Evolutionary conservation across 345 rosid genomes (phyloP).

Genomic region (Pistacia integerrima): DNA sequence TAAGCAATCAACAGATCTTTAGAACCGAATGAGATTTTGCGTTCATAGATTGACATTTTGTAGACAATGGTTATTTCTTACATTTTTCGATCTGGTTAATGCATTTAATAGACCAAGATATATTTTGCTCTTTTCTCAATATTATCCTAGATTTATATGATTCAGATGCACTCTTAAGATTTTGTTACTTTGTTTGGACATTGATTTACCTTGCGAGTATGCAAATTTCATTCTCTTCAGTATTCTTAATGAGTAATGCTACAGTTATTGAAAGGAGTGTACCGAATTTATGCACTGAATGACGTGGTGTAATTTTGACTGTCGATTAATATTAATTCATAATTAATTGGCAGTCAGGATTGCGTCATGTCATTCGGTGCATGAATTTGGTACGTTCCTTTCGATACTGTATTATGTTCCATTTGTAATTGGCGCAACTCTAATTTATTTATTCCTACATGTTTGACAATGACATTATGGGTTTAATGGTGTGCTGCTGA

Average conservation of each 20-base stretch:
- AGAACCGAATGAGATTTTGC: constrained; percentile 12
- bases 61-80: constrained; percentile 1
- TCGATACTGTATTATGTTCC: no score
- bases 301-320: no score
- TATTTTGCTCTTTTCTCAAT: neutral
- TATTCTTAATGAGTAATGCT: no score
- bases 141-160: constrained; percentile 5
- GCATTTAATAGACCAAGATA: neutral
- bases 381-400: no score
- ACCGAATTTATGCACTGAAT: no score
- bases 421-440: neutral
- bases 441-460: neutral
- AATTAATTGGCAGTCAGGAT: no score
- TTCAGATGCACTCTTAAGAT: neutral
- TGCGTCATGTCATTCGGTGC: no score
- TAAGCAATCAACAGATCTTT: neutral
- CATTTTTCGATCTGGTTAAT: neutral
- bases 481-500: no score
- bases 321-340: no score
- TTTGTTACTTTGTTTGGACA: neutral
- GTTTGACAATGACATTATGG: neutral
- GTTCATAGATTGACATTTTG: constrained; percentile 1
- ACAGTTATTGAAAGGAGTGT: no score
- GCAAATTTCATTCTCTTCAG: neutral
- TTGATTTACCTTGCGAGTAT: neutral